Base-by-base conservation (phyloP, 352 stramenopile genomes). In the Globisporangium ultimum region DNA sequence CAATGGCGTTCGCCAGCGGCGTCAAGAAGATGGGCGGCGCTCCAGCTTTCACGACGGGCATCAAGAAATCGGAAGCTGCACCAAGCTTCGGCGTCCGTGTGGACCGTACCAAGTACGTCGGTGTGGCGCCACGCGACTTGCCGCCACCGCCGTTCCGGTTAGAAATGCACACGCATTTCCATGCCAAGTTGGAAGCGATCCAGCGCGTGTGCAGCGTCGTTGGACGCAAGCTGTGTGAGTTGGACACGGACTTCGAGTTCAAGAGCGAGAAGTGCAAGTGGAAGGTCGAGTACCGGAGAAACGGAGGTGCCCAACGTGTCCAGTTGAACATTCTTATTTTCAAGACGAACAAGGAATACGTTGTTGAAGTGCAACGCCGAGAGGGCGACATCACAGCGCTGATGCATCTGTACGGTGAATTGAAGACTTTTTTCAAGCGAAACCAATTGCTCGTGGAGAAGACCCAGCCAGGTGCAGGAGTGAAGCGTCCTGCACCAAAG, bases 241-340 rank as follows among this genome's bases (percentile, higher is more conserved):
- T 95, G 38, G 85, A 91, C 68, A 90, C 85, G 53, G 85, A 95
- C 61, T 95, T 89, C 53, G 72, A 74, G 59, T 95, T 95, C 64
- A 91, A 95, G 62, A 67, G 71, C 9, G 71, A 87, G 61, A 95
- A 95, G 72, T 91, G 83, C 74, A 95, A 95, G 71, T 95, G 85
- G 85, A 95, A 93, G 68, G 83, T 93, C 46, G 76, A 88, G 49
- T 89, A 87, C 70, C 80, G 83, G 4, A 78, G 74, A 48, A 71
- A 71, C 50, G 58, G 63, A 52, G 68, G 73, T 22, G 64, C 70
- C 15, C 79, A 88, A 62, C 80, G 82, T 51, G 83, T 91, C 42
- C 76, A 74, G 47, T 68, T 93, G 32, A 91, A 95, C 70, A 88
- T 95, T 10, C 56, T 84, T 45, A 70, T 95, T 32, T 95, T 81